phyloP scores from a whole-genome alignment of 2,329 filamentous ascomycete species.

The Aspergillus neoniger region DNA sequence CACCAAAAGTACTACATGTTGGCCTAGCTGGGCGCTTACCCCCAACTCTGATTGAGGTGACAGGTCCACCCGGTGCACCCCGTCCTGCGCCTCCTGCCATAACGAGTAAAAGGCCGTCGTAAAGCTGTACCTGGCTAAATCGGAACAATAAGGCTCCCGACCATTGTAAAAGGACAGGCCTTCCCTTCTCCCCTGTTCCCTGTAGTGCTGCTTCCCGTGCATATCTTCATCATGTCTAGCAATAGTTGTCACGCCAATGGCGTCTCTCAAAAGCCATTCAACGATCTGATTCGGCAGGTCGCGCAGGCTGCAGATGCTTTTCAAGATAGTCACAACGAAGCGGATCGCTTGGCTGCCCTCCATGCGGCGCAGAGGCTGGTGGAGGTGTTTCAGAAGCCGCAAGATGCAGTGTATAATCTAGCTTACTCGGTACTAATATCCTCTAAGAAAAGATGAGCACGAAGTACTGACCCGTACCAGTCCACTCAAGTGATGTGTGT shows the following conservation, averaged over 20 bases:
- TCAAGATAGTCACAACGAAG: neutral
- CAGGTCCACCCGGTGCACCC: neutral
- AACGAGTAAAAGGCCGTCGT: neutral
- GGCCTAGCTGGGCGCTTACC: neutral
- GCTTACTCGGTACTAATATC: slow-evolving; percentile 13
- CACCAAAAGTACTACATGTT: neutral
- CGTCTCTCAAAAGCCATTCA: neutral
- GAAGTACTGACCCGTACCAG: slow-evolving; percentile 4
- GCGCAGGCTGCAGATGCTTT: neutral
- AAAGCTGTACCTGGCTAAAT: neutral
- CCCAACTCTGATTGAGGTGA: neutral
- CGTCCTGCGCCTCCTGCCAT: neutral
- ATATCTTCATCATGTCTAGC: neutral
- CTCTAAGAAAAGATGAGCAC: neutral
- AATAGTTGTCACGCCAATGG: neutral
- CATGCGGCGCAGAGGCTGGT: slow-evolving; percentile 13
- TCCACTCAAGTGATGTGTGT: slow-evolving; percentile 19
- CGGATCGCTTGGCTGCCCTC: slow-evolving; percentile 11
- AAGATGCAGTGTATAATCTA: slow-evolving; percentile 14
- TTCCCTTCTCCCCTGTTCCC: neutral
- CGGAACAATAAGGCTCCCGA: neutral
- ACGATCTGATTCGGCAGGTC: slow-evolving; percentile 7
- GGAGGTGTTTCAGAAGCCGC: slow-evolving; percentile 8
- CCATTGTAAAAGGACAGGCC: neutral
- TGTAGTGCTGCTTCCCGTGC: neutral